Evolutionary conservation across 1,284 basidiomycete species (phyloP), one percentile per base, ranked within the genome.

Genomic region (Hymenochaete sp.): DNA sequence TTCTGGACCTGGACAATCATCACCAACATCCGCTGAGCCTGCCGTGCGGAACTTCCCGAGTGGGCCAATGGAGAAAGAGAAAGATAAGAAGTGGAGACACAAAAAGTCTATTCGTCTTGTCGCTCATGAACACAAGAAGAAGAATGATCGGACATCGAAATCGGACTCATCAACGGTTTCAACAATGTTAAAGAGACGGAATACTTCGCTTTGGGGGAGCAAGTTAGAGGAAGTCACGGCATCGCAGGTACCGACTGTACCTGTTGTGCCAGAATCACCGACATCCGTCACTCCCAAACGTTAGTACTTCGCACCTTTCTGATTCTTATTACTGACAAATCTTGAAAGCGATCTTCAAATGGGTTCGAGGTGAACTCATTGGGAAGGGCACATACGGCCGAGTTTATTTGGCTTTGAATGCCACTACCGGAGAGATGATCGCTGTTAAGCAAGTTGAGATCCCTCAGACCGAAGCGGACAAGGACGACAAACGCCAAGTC

Each of bases 361-460:
- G 96, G 95, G 91, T 98, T 42, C 90, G 95, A 58, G 96, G 96
- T 51, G 92, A 97, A 63, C 71, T 97, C 36, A 97, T 98, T 54
- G 96, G 96, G 33, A 92, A 89, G 58, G 96, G 96, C 19, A 96
- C 93, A 3, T 99, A 93, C 58, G 95, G 95, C 5, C 79, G 88
- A 41, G 96, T 98, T 24, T 98, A 97, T 59, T 79, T 98, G 40
- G 96, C 92, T 14, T 70, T 98, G 52, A 98, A 98, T 62, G 91
- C 89, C n/a, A 95, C 91, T 1, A 97, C 93, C 0, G 95, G 95
- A 47, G 95, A 98, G 64, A 95, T 98, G 88, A 93, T 98, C 56
- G 96, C 96, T 5, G 96, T 99, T 55, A 99, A 99, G 66, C 96
- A 99, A 66, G 96, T 99, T 40, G 95, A 98, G 63, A 75, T 95